phyloP scores from a whole-genome alignment of 805 yeast genomes.

The Myxozyma sirexii region DNA sequence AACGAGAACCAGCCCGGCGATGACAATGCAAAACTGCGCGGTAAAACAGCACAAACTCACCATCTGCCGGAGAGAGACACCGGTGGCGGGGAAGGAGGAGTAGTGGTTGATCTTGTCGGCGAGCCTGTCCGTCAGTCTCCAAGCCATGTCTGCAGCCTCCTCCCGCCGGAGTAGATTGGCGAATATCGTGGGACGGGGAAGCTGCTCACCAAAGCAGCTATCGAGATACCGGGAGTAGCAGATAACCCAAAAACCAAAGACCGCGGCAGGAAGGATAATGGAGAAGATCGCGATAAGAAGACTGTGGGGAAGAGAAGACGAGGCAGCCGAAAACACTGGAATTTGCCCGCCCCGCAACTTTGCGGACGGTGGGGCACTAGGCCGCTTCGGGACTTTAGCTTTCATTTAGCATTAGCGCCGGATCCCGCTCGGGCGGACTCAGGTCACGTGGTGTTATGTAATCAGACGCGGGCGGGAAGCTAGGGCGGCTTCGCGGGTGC shows the following conservation, averaged over 20 bases:
- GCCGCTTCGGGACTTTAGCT: not conserved
- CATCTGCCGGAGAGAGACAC: constrained; percentile 84
- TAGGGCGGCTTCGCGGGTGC: no score
- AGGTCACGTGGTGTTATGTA: not conserved
- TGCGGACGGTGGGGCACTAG: not conserved
- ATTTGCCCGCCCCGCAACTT: not conserved
- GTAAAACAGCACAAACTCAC: constrained; percentile 43
- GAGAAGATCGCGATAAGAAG: not conserved
- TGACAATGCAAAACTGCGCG: no score
- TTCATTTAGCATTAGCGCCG: not conserved
- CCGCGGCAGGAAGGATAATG: not conserved
- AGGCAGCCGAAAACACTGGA: not conserved
- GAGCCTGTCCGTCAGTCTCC: constrained; percentile 48
- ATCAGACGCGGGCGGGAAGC: no score
- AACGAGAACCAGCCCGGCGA: no score
- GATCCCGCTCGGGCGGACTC: constrained; percentile 1
- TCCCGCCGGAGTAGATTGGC: constrained; percentile 9
- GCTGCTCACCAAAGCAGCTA: no score
- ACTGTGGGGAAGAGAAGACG: constrained; percentile 1
- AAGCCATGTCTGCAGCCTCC: constrained; percentile 31
- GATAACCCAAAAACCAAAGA: not conserved
- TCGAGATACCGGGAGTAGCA: no score
- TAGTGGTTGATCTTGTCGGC: constrained; percentile 61
- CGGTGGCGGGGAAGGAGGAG: constrained; percentile 78
- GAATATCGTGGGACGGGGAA: not conserved